phyloP scores from a whole-genome alignment of 768 basidiomycete species.

The Naganishia antarctica region DNA sequence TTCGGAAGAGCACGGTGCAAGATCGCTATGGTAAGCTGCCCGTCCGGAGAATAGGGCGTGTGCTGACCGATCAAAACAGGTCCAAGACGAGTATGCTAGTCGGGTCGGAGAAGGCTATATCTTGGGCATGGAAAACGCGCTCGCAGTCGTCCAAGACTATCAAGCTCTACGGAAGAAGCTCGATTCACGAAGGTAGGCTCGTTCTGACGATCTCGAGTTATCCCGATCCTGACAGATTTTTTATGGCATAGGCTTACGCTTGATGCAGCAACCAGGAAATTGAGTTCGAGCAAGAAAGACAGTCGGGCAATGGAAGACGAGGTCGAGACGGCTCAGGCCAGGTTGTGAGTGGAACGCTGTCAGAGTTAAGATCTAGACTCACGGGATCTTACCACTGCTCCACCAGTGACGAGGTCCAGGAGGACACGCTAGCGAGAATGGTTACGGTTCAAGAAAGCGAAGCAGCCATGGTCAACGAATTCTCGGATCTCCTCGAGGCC shows the following conservation, averaged over 20 bases:
- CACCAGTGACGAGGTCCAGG: slow-evolving; percentile 80
- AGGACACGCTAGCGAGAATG: slow-evolving; percentile 78
- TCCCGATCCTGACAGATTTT: background rate
- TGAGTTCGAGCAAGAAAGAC: slow-evolving; percentile 74
- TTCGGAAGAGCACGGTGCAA: slow-evolving; percentile 80
- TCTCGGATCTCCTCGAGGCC: slow-evolving; percentile 66
- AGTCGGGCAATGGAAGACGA: slow-evolving; percentile 75
- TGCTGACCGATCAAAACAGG: slow-evolving; percentile 16
- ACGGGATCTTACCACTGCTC: too few species aligned
- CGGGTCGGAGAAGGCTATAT: slow-evolving; percentile 71
- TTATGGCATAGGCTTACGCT: slow-evolving; percentile 62
- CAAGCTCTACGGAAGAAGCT: slow-evolving; percentile 75
- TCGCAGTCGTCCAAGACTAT: slow-evolving; percentile 76
- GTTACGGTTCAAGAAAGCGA: slow-evolving; percentile 75
- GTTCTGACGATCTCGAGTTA: background rate
- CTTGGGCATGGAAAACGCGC: slow-evolving; percentile 60
- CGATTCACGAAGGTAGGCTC: slow-evolving; percentile 68
- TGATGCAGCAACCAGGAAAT: slow-evolving; percentile 68
- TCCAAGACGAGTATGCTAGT: slow-evolving; percentile 71
- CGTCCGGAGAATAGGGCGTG: too few species aligned
- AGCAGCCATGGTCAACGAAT: slow-evolving; percentile 63
- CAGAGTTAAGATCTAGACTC: background rate
- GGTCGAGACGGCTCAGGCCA: slow-evolving; percentile 62
- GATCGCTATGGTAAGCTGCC: slow-evolving; percentile 60
- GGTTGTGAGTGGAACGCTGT: slow-evolving; percentile 59